Base-by-base conservation (phyloP, 805 yeast species). In the Limtongia smithiae region DNA sequence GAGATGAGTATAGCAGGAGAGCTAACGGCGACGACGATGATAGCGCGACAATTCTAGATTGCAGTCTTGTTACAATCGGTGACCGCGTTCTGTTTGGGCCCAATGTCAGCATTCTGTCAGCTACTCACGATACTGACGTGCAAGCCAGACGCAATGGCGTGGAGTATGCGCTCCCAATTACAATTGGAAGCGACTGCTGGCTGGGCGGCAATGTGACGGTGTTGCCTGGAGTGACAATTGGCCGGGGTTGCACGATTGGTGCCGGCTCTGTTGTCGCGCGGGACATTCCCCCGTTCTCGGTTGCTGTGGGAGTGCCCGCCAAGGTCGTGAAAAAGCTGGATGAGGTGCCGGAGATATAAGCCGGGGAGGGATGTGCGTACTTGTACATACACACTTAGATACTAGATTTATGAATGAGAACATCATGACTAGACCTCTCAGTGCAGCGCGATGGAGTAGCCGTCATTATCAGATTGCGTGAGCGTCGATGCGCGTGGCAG, bases 101-200 rank as follows among this genome's bases (percentile, higher is more conserved):
- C 18, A 78, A 78, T 59, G 60, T 56, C 11, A 28, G 50, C 20
- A 18, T 53, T 37, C 67, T 75, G 25, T 76, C 87, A 1, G 87
- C 88, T 1, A 74, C 82, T 0, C 91, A 84, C 60, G 83, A 83
- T 1, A 60, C 75, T 5, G 82, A 79, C 46, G 75, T 80, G 0
- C 51, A 65, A 11, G 65, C 64, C 46, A 68, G 85, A 50, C 46
- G 61, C 8, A 53, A 59, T 1, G 78, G 73, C 1, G 66, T 68
- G 2, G 90, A 83, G 61, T 76, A 68, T 57, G 81, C 83, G 0
- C 60, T 65, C 32, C 82, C 84, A 4, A 74, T 84, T 27, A 68
- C 62, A 22, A 78, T 84, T 31, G 87, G 83, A 2, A 73, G 79
- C 62, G 75, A 77, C 53, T 85, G 81, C 7, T 83, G 90, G 91